Evolutionary conservation across 768 basidiomycete species (phyloP).

Genomic region (Podaxis rugospora): DNA sequence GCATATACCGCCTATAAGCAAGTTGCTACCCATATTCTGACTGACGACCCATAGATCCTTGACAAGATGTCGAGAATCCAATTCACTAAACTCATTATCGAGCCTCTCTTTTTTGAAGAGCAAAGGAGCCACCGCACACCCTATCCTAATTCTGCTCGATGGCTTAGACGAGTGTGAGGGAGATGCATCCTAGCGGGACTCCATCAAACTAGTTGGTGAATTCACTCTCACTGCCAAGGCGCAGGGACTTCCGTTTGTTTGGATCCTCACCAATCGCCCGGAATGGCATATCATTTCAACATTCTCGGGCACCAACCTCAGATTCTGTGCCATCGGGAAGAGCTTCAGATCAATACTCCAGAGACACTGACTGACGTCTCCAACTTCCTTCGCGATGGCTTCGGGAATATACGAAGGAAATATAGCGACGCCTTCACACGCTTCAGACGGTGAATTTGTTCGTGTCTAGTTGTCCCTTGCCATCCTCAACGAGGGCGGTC

Average conservation of each 20-base stretch:
- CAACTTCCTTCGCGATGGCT: background rate
- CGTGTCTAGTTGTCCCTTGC: background rate
- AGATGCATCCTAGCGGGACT: background rate
- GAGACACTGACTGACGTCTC: background rate
- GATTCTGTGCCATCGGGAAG: background rate
- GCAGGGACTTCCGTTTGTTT: background rate
- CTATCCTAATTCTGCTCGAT: conserved; percentile 5
- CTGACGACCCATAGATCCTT: background rate
- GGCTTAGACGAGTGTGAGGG: background rate
- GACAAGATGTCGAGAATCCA: background rate
- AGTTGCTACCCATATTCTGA: background rate
- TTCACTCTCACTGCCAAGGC: background rate
- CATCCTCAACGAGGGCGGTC: background rate
- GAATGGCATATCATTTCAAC: background rate
- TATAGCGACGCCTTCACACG: background rate
- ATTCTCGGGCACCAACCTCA: background rate
- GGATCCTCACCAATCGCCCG: background rate
- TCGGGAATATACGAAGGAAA: background rate
- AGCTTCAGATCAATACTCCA: background rate
- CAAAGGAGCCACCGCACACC: background rate
- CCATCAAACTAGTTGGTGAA: background rate
- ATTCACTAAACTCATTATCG: background rate
- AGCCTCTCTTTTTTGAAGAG: background rate
- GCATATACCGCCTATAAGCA: background rate
- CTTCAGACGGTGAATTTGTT: background rate